Percentiles rank a stretch among this genome's conserved stretches.
These are phyloP conservation scores for Tolypocladium nubicola DNA, from an alignment of 2,329 filamentous ascomycete species.

Conservation along the genomic window DNA sequence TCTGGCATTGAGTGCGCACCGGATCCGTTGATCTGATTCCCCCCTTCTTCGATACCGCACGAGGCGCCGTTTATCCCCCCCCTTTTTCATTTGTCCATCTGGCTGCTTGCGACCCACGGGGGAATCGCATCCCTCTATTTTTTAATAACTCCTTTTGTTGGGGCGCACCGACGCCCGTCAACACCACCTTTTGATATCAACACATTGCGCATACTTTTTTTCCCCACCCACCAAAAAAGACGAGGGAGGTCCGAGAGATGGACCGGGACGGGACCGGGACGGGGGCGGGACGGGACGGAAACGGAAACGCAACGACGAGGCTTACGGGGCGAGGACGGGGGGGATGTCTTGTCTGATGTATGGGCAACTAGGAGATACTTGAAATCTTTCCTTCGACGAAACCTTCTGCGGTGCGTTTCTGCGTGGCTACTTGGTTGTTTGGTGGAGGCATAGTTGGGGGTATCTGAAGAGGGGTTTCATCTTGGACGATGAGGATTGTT, in stretches of 20 bases:
- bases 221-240: neutral
- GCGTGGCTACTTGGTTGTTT: neutral
- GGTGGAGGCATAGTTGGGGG: neutral
- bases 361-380: neutral
- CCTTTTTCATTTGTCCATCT: neutral
- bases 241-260: neutral
- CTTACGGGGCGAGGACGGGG: neutral
- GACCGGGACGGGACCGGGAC: neutral
- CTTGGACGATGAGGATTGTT: neutral
- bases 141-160: neutral
- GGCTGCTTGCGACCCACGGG: neutral
- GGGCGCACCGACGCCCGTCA: neutral
- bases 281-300: neutral
- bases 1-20: neutral
- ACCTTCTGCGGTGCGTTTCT: neutral
- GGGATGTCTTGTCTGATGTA: slow-evolving; percentile 1
- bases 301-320: too few relatives aligned
- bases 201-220: neutral
- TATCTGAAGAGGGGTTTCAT: neutral
- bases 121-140: neutral
- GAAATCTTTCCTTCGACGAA: neutral
- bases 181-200: neutral
- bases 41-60: neutral
- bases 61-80: neutral
- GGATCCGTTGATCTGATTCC: neutral